A percentile compares a stretch with the other conserved stretches of the same genome.
Conservation (phyloP, 1,284 basidiomycete genomes). For the Fomitopsis pinicola region DNA sequence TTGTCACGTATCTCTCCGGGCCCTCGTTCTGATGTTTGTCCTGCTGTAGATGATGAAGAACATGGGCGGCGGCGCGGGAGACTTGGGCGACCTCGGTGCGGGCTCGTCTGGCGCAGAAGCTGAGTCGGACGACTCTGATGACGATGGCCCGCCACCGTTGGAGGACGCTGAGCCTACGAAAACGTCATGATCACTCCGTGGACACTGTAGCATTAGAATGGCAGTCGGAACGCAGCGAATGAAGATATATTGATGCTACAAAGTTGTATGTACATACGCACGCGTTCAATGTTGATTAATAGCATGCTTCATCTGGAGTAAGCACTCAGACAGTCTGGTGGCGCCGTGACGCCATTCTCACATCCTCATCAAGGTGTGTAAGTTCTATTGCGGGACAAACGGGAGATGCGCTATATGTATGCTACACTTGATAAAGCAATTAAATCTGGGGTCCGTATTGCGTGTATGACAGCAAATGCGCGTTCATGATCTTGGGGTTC, state of each 20-base stretch:
- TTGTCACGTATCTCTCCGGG: neutral
- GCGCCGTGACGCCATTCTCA: too few species aligned
- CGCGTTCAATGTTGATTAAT: neutral
- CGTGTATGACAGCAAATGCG: neutral
- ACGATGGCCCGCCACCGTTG: conserved; percentile 73
- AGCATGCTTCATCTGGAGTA: neutral
- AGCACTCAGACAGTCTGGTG: neutral
- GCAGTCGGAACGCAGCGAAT: neutral
- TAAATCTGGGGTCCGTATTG: neutral
- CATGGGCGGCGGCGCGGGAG: conserved; percentile 43
- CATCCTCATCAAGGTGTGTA: neutral
- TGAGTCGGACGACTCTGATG: conserved; percentile 49
- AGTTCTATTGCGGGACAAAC: neutral
- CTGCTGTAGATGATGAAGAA: conserved; percentile 58
- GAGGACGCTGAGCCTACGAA: conserved; percentile 50
- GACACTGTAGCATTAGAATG: neutral
- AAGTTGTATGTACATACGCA: neutral
- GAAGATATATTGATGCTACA: neutral
- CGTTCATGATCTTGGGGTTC: neutral
- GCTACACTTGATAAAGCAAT: conserved; percentile 3
- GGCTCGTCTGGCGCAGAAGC: conserved; percentile 33
- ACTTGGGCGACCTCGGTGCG: conserved; percentile 19
- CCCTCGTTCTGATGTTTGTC: conserved; percentile 7
- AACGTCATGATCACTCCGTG: conserved; percentile 11
- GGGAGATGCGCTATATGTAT: neutral